Evolutionary conservation across 768 basidiomycete species (phyloP), one percentile per base, ranked within the genome.

Genomic region (Ephemerocybe angulata): DNA sequence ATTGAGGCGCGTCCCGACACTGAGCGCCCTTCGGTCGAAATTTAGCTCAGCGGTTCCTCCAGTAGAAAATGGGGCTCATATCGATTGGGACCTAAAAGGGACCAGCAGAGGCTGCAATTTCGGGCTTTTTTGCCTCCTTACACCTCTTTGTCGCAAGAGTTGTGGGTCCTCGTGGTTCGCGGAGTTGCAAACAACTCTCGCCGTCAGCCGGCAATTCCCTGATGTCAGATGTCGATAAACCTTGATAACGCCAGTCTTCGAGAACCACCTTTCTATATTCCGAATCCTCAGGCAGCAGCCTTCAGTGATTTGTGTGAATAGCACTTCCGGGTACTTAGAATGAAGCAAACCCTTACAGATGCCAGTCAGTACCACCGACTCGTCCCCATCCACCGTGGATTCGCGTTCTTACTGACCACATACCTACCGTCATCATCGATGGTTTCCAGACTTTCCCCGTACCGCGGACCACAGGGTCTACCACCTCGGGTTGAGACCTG

Each of bases 381-480:
- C 21, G 17, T 21, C 33, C 31, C 24, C 13, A 12, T 50, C 29
- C 35, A 11, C 19, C 38, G 53, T 52, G 21, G 48, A 12, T 21
- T n/a, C 38, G 55, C 22, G 24, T 41, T 43, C 33, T 37, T 58
- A 46, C 38, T 50, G 28, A 35, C 17, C 25, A 33, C 38, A 22
- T 15, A 13, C 21, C n/a, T 8, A 15, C n/a, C 15, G 21, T 19
- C 24, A 19, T 19, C 21, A 19, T 50, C 48, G 2, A 21, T 35
- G 19, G 12, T 31, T 43, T 53, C 51, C 60, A 91, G 89, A 91
- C 72, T 89, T 91, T 64, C 89, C 89, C 55, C 80, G 83, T 55
- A 88, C 88, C 35, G 76, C 75, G 46, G 86, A 88, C 65, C 79
- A 78, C 48, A 84, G 87, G 51, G 88, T 90, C 43, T 91, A 91